Conservation (phyloP, 2,329 filamentous ascomycete species). For the Fusarium tricinctum region DNA sequence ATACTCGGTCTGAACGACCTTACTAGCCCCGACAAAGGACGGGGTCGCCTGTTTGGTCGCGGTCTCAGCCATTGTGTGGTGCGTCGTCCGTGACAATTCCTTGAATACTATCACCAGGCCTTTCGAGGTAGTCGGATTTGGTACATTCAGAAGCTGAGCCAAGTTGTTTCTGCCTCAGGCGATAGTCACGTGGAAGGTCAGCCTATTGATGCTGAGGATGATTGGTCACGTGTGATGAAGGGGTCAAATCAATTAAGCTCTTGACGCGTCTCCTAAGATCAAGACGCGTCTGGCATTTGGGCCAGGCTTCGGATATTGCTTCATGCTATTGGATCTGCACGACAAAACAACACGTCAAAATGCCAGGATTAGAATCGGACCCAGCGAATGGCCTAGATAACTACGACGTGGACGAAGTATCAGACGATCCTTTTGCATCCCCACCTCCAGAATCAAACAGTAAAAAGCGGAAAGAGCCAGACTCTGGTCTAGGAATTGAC, state of each 20-base stretch:
- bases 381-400: constrained; percentile 73
- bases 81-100: constrained; percentile 49
- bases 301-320: background rate
- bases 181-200: constrained; percentile 51
- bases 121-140: constrained; percentile 46
- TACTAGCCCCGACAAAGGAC: constrained; percentile 66
- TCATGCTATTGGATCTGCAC: background rate
- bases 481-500: constrained; percentile 80
- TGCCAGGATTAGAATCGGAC: constrained; percentile 46
- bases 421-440: constrained; percentile 64
- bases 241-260: constrained; percentile 46
- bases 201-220: constrained; percentile 19
- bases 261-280: constrained; percentile 42
- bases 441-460: constrained; percentile 57
- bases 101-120: constrained; percentile 48
- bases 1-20: constrained; percentile 85
- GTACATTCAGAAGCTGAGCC: constrained; percentile 46
- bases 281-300: constrained; percentile 33
- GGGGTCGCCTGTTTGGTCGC: constrained; percentile 55
- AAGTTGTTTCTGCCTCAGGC: constrained; percentile 51
- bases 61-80: constrained; percentile 57
- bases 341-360: constrained; percentile 2
- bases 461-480: constrained; percentile 65
- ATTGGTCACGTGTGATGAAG: constrained; percentile 37
- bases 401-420: constrained; percentile 75